Base-by-base conservation (phyloP, 2,329 filamentous ascomycete species). In the Calonectria pseudoturangicola region DNA sequence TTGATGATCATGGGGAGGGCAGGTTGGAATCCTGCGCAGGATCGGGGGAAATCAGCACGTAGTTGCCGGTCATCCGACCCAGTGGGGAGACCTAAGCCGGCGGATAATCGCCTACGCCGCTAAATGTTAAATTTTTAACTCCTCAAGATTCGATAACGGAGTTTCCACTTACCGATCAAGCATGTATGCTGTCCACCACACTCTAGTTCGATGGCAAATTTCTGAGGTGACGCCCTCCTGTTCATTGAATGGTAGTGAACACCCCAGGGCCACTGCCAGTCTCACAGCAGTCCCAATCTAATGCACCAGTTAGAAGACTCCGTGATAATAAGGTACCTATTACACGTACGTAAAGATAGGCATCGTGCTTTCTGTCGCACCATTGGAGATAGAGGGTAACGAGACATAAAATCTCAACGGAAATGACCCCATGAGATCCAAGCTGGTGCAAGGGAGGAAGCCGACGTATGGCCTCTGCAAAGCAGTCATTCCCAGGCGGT, bases 141-240 rank as follows among this genome's bases (percentile, higher is more conserved):
- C 16, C 5, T 21, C 18, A 10, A 16, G 16, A 27, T 6, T 5
- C 16, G 5, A 9, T 12, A 25, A 25, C 6, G 2, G 15, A 3
- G 10, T 18, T 8, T 15, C 4, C 3, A 41, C 71, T 21, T 74
- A 81, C 79, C 79, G 73, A 21, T 82, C 80, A n/a, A 81, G 66
- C 75, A 81, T 81, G 30, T 80, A 82, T 2, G 73, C 76, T 7
- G 80, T 81, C 80, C 80, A 82, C 80, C 80, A 82, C 4, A 82
- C 76, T 27, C 80, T 71, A 9, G 72, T 77, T 0, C 76, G 63
- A 16, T 82, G 80, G 2, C 75, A 76, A 18, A 75, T 75, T 66
- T 81, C 77, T 13, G 80, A 81, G 1, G 75, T 75, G 1, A 82
- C 51, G 5, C 79, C 78, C 18, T 78, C 70, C 45, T 82, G 79